Conservation (phyloP, 2,329 filamentous ascomycete species). For the Colletotrichum chrysophilum region DNA sequence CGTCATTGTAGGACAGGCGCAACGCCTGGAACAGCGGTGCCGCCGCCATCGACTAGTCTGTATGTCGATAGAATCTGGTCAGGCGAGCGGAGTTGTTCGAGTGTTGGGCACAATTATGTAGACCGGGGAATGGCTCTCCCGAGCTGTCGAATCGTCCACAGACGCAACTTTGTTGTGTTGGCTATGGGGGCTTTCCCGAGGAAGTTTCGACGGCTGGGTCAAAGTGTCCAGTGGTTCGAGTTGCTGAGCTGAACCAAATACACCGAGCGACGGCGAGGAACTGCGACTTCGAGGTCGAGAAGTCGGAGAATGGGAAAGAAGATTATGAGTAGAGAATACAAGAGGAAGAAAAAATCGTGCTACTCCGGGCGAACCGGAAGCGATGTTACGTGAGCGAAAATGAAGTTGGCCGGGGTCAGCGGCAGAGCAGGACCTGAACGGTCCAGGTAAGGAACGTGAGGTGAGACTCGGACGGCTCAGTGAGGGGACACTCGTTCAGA, state of each 20-base stretch:
- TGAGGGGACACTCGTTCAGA: not conserved
- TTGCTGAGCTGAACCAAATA: not conserved
- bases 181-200: not conserved
- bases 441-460: not conserved
- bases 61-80: not conserved
- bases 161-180: not conserved
- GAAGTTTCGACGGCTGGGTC: not conserved
- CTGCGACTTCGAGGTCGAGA: not conserved
- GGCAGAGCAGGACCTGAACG: not conserved
- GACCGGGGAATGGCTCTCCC: not conserved
- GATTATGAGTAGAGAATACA: not conserved
- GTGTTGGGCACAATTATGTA: not conserved
- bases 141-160: not conserved
- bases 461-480: not conserved
- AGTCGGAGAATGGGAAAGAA: not conserved
- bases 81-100: not conserved
- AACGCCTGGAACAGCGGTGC: slow-evolving; percentile 6
- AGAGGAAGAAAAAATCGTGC: not conserved
- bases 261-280: not conserved
- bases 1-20: slow-evolving; percentile 18
- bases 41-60: not conserved
- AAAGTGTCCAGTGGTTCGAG: not conserved
- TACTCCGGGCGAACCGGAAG: not conserved
- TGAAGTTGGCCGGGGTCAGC: not conserved
- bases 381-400: not conserved